Conservation (phyloP, 208 protist species). For the Zelonia costaricensis region DNA sequence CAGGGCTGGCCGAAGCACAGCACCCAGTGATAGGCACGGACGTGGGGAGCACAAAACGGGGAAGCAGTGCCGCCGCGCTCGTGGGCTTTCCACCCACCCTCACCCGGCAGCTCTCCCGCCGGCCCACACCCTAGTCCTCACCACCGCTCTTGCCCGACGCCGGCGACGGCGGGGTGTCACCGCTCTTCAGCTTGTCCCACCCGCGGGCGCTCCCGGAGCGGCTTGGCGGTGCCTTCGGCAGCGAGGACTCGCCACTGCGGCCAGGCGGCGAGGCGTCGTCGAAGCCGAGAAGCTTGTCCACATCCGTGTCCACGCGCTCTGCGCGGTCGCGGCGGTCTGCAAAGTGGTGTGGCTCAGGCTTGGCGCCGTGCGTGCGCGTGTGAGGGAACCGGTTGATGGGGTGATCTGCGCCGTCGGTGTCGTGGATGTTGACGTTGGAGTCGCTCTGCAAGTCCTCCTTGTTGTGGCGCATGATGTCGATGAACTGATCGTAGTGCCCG, state of each 20-base stretch:
- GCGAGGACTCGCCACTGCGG: constrained; percentile 5
- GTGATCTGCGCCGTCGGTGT: constrained; percentile 50
- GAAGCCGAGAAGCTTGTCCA: constrained; percentile 32
- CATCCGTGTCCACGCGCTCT: constrained; percentile 42
- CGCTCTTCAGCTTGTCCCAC: constrained; percentile 8
- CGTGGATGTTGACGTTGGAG: constrained; percentile 58
- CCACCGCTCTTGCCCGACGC: background rate
- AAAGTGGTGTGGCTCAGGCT: constrained; percentile 34
- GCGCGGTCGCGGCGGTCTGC: constrained; percentile 33
- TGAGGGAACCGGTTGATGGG: constrained; percentile 74
- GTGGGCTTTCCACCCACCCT: too few species aligned
- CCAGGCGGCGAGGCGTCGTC: background rate
- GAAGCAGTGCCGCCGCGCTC: too few species aligned
- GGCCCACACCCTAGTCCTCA: too few species aligned
- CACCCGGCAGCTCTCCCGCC: too few species aligned
- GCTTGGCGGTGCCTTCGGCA: constrained; percentile 9
- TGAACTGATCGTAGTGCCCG: constrained; percentile 78
- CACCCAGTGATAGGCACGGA: too few species aligned
- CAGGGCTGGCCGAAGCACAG: too few species aligned
- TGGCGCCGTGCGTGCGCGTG: constrained; percentile 52
- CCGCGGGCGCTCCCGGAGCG: constrained; percentile 4
- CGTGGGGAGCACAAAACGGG: too few species aligned
- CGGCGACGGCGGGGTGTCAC: background rate
- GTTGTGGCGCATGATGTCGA: constrained; percentile 63
- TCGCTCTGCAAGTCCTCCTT: constrained; percentile 42